Evolutionary conservation across 129 eudicot genomes (phyloP), one percentile per base, ranked within the genome.

Genomic region (Centaurea solstitialis): DNA sequence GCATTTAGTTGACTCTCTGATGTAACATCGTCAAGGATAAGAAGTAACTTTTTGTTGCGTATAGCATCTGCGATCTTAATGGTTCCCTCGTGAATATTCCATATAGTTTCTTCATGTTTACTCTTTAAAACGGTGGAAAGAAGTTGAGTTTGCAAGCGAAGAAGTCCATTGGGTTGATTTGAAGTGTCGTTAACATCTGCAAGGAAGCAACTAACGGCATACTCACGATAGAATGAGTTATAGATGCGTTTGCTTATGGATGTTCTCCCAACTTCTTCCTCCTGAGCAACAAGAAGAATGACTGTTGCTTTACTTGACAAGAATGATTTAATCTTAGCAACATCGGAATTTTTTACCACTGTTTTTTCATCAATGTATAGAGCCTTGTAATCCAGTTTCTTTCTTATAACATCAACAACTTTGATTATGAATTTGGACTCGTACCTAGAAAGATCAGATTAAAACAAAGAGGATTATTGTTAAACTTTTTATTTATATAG

Each of bases 221-320:
- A 79, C n/a, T 39, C 68, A 11, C 9, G 23, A 57, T 9, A 38
- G 26, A 73, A 73, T 3, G 40, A 23, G 73, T 69, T 79, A 23
- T 22, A 79, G 13, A 72, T 71, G 73, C 23, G 53, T 68, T 50
- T 84, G 65, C 80, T 78, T 47, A 74, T 38, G 41, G 84, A 73
- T 21, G 78, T 61, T 80, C 72, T 80, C 3, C 83, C 83, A 3
- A 72, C 61, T 43, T 78, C 83, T 57, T 78, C 73, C 64, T 57
- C 72, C 47, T 78, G 78, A 20, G 41, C 50, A 26, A 77, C 68
- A 7, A 77, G 13, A 41, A 67, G 81, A n/a, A n/a, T n/a, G 67
- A 66, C 0, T 10, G 7, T 15, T 24, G 80, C 53, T 2, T 13
- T 4, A 41, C 45, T 26, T 41, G 74, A 77, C 1, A 77, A 77